A percentile compares a stretch with the other conserved stretches of the same genome.
phyloP scores from a whole-genome alignment of 495 filamentous ascomycete genomes.

The Lindgomyces ingoldianus region DNA sequence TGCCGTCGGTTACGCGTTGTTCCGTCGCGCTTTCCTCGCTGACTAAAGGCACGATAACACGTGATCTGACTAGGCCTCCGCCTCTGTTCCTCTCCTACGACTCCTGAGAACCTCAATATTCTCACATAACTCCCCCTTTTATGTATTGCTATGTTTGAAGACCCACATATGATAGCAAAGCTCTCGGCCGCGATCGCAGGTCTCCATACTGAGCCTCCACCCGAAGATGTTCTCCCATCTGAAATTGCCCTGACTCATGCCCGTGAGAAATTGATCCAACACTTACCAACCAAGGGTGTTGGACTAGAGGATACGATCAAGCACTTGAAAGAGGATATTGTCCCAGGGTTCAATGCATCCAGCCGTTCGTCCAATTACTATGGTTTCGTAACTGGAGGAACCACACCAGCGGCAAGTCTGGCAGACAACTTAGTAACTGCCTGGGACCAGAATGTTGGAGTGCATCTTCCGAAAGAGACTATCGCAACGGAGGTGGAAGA shows the following conservation, averaged over 20 bases:
- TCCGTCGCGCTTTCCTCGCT: conserved; percentile 22
- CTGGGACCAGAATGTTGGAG: conserved; percentile 81
- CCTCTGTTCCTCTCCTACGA: no score
- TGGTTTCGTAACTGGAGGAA: conserved; percentile 84
- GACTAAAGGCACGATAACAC: conserved; percentile 20
- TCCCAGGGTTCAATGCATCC: conserved; percentile 65
- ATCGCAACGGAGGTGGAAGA: conserved; percentile 75
- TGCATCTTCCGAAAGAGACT: conserved; percentile 76
- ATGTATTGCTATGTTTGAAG: conserved; percentile 11
- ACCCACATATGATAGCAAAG: conserved; percentile 7
- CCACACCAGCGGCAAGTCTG: conserved; percentile 76
- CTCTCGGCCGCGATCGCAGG: conserved; percentile 21
- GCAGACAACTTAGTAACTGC: conserved; percentile 79
- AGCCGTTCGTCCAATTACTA: conserved; percentile 71
- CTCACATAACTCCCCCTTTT: neutral
- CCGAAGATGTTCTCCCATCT: conserved; percentile 29
- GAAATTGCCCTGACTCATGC: conserved; percentile 27
- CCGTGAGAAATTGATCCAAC: conserved; percentile 28
- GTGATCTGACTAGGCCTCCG: conserved; percentile 19
- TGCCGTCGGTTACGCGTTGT: conserved; percentile 17
- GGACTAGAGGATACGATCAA: conserved; percentile 50
- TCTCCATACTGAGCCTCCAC: conserved; percentile 10
- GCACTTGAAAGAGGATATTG: conserved; percentile 62
- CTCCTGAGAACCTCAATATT: no score
- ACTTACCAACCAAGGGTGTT: conserved; percentile 49